Evolutionary conservation across 495 filamentous ascomycete genomes (phyloP), one percentile per base, ranked within the genome.

Genomic region (Penicillium antarcticum): DNA sequence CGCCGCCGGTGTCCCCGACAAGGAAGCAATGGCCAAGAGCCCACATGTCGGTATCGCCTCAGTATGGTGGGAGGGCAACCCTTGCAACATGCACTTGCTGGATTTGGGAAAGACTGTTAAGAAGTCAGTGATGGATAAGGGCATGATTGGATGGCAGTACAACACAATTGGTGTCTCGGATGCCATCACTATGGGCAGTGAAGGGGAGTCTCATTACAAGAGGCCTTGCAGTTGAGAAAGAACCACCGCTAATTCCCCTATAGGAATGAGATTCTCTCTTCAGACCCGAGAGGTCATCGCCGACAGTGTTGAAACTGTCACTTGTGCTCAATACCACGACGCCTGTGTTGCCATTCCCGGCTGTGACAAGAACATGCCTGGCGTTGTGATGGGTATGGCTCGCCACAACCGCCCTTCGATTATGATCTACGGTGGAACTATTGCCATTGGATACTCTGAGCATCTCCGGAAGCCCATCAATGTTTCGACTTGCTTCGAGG

Each of bases 351-450:
- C 89, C 19, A 92, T 98, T 55, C 91, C 94, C 1, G 94, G 94
- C 9, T 98, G 94, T 63, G 94, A 98, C 69, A 98, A 98, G 77
- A 98, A 98, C 60, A 98, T 98, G 94, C 94, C 94, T 1, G 94
- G 94, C 52, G 78, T 77, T 32, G 71, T 89, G n/a, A 88, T 89
- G 84, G 86, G 80, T 38, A 87, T 89, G 68, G 90, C 91, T 11
- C 81, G 94, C 35, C 91, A 96, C 69, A 97, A 98, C 72, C 83
- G 92, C 13, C 94, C 94, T 5, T 86, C 83, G 0, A 72, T 89
- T 54, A 88, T 88, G 83, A 80, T 88, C 34, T 98, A 97, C 65
- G 94, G 94, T 26, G 94, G 94, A 34, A 87, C 91, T 11, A 98
- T 96, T 56, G 81, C 84, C 52, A 87, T 89, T 41, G 94, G 94